Percentiles rank a stretch among this genome's conserved stretches.
Evolutionary conservation across 2,329 filamentous ascomycete genomes (phyloP).

Genomic region (Colletotrichum chrysophilum): DNA sequence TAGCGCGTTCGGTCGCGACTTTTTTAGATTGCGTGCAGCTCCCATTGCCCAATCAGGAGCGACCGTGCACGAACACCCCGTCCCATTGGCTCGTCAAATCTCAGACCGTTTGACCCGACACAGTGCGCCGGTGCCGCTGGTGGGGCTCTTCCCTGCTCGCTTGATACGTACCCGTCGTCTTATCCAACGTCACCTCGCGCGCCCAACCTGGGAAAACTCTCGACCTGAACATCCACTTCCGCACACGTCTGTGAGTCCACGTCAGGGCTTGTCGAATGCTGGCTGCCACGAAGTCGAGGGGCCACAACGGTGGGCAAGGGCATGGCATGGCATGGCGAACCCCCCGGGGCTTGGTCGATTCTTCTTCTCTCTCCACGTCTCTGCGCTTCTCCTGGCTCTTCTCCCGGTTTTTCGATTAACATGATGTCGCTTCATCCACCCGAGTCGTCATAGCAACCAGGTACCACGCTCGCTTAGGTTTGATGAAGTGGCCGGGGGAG

Average conservation of each 20-base stretch:
- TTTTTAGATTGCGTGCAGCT: constrained; percentile 10
- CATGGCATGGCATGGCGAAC: neutral
- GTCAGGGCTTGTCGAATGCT: neutral
- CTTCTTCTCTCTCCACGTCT: neutral
- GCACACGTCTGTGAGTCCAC: neutral
- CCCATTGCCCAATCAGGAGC: constrained; percentile 1
- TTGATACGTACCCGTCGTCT: constrained; percentile 6
- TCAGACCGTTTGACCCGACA: constrained; percentile 4
- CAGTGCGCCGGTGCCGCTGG: neutral
- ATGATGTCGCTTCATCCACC: neutral
- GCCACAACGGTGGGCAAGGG: neutral
- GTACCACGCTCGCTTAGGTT: neutral
- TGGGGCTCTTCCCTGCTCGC: neutral
- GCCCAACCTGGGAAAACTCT: neutral
- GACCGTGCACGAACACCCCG: neutral
- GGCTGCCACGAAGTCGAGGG: neutral
- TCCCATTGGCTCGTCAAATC: neutral
- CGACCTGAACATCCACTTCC: neutral
- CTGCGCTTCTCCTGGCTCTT: neutral
- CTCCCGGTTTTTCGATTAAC: neutral
- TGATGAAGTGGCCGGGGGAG: neutral
- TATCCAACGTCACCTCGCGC: constrained; percentile 5
- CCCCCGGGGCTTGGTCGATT: neutral
- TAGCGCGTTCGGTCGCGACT: constrained; percentile 1
- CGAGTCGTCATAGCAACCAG: constrained; percentile 8